Evolutionary conservation across 1,284 basidiomycete species (phyloP), one percentile per base, ranked within the genome.

Genomic region (Puccinia polysora): DNA sequence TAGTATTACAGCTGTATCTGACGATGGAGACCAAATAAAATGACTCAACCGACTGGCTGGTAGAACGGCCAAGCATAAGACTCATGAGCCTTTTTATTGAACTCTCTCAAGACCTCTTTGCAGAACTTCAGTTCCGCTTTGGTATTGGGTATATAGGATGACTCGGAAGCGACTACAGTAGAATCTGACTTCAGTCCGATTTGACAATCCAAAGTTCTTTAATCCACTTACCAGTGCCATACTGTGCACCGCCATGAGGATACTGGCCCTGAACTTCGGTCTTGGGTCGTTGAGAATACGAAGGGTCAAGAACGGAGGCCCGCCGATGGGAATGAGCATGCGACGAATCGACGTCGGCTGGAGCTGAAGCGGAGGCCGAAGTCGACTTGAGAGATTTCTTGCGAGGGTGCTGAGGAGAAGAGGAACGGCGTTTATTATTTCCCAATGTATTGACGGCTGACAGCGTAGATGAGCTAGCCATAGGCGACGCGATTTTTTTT

Each of bases 341-440:
- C 89, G 34, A 85, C 84, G 92, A 88, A 20, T 94, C 94, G 12
- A 94, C 91, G 77, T 97, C 93, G 47, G 97, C 94, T 80, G 97
- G 95, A 74, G 85, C 82, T 53, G 83, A 83, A 32, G 80, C 80
- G n/a, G 81, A 81, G 12, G 80, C 80, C 6, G 80, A 79, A 28
- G 81, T 79, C 40, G 80, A 78, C 32, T 76, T 76, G 5, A 81
- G 80, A 7, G 74, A 60, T 56, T 75, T 75, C 43, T 83, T 81
- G 15, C 82, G 72, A 32, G 63, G 63, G 47, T 75, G 83, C 15
- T 88, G 87, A 18, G 86, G 89, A 6, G 89, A 84, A n/a, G 88
- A 86, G 0, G 86, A 87, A 3, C 89, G 90, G 0, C 86, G 82
- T 62, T 89, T 85, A 56, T 88, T 86, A 30, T 82, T 82, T 55